These are phyloP conservation scores for Tulasnella sp. DNA, from an alignment of 768 basidiomycete species.

Conservation along the genomic window DNA sequence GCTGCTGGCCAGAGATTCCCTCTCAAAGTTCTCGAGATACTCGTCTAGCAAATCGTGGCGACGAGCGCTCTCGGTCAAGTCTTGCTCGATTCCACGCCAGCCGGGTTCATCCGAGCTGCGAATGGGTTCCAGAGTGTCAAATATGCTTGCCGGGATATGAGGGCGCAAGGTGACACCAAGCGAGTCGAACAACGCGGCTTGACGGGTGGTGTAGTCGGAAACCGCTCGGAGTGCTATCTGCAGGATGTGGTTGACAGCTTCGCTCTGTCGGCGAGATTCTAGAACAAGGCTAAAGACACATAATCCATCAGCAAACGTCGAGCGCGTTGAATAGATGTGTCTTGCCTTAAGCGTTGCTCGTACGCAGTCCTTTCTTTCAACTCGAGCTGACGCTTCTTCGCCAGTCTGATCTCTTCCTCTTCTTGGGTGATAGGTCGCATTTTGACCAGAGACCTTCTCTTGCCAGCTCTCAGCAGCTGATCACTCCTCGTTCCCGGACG, in stretches of 20 bases:
- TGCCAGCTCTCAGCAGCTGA: constrained; percentile 11
- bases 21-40: neutral
- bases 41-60: neutral
- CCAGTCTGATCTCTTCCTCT: constrained; percentile 7
- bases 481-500: constrained; percentile 20
- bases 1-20: neutral
- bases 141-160: neutral
- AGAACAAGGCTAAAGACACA: constrained; percentile 4
- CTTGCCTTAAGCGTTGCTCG: constrained; percentile 19
- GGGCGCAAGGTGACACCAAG: neutral
- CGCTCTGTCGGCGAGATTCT: constrained; percentile 18
- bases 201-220: constrained; percentile 18
- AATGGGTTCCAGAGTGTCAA: constrained; percentile 11
- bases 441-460: neutral
- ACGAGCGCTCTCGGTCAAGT: neutral
- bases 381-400: constrained; percentile 16
- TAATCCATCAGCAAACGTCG: neutral
- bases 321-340: neutral
- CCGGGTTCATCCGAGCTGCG: neutral
- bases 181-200: constrained; percentile 9
- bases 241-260: constrained; percentile 22
- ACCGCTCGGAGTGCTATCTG: constrained; percentile 23
- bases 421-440: constrained; percentile 5
- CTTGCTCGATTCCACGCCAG: constrained; percentile 22
- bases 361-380: constrained; percentile 5